A percentile compares a stretch with the other conserved stretches of the same genome.
Conservation (phyloP, 805 yeast species). For the Cyberlindnera euphorbiae region DNA sequence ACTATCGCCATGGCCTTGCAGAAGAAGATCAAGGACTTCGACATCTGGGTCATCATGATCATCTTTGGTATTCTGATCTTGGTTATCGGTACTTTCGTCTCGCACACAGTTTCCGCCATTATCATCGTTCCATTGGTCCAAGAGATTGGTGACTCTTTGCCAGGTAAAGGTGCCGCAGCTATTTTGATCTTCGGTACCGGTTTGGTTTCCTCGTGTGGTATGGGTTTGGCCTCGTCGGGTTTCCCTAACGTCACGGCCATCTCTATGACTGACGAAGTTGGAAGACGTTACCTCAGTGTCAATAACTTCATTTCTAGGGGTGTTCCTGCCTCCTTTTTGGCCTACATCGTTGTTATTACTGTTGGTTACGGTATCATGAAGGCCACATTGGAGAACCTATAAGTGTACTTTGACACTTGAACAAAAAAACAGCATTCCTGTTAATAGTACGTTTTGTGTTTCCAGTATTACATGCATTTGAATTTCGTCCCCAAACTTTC, state of each 20-base stretch:
- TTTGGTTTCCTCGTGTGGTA: slow-evolving; percentile 82
- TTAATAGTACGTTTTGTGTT: too few relatives aligned
- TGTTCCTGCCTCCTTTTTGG: slow-evolving; percentile 78
- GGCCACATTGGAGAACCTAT: slow-evolving; percentile 11
- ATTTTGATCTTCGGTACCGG: slow-evolving; percentile 41
- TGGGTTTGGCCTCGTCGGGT: slow-evolving; percentile 96
- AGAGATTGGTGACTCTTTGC: slow-evolving; percentile 71
- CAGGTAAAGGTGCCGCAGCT: slow-evolving; percentile 65
- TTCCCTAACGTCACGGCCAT: slow-evolving; percentile 99
- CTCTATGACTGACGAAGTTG: slow-evolving; percentile 87
- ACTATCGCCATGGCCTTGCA: slow-evolving; percentile 74
- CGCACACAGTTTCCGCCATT: slow-evolving; percentile 95
- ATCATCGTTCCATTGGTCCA: slow-evolving; percentile 86
- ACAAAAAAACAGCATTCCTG: too few relatives aligned
- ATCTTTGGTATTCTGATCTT: slow-evolving; percentile 81
- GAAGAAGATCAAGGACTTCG: slow-evolving; percentile 53
- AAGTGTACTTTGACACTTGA: too few relatives aligned
- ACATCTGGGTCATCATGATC: slow-evolving; percentile 63
- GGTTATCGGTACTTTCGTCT: slow-evolving; percentile 88
- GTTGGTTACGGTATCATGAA: slow-evolving; percentile 79
- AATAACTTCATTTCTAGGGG: slow-evolving; percentile 83
- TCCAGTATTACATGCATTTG: too few relatives aligned
- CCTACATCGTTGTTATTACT: slow-evolving; percentile 65
- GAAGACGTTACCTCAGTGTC: slow-evolving; percentile 82
- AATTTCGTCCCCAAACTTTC: too few relatives aligned